phyloP scores from a whole-genome alignment of 139 green algal species.

The Coelastrella sp. region DNA sequence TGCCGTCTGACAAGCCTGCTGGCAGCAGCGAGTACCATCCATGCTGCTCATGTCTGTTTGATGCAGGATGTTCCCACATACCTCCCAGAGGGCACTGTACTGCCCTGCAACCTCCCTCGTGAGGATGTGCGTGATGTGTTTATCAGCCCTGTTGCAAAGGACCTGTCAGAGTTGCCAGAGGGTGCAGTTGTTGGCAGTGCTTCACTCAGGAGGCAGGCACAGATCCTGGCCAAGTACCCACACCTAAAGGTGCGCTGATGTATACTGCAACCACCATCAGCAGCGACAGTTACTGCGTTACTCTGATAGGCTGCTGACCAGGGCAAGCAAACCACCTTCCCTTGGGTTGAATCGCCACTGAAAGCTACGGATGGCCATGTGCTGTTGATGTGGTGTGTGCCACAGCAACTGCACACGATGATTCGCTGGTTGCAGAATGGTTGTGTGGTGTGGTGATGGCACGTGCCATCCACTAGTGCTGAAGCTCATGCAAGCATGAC shows the following conservation, averaged over 20 bases:
- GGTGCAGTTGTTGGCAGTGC: constrained; percentile 93
- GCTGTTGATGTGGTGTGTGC: background rate
- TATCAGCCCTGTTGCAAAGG: constrained; percentile 87
- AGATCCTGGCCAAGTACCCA: constrained; percentile 97
- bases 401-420: background rate
- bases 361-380: too few relatives aligned
- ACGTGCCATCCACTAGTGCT: too few relatives aligned
- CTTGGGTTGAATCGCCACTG: too few relatives aligned
- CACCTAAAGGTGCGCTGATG: constrained; percentile 78
- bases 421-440: too few relatives aligned
- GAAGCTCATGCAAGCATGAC: too few relatives aligned
- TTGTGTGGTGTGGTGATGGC: too few relatives aligned
- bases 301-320: background rate
- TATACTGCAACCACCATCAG: background rate
- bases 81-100: constrained; percentile 93
- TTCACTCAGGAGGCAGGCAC: constrained; percentile 92
- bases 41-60: background rate
- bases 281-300: background rate
- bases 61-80: constrained; percentile 99
- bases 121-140: constrained; percentile 99
- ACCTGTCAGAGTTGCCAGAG: constrained; percentile 91
- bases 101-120: constrained; percentile 98
- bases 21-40: background rate
- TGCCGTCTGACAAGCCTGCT: too few relatives aligned
- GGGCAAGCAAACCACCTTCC: too few relatives aligned